phyloP scores from a whole-genome alignment of 208 protist genomes.

The Crithidia thermophila region DNA sequence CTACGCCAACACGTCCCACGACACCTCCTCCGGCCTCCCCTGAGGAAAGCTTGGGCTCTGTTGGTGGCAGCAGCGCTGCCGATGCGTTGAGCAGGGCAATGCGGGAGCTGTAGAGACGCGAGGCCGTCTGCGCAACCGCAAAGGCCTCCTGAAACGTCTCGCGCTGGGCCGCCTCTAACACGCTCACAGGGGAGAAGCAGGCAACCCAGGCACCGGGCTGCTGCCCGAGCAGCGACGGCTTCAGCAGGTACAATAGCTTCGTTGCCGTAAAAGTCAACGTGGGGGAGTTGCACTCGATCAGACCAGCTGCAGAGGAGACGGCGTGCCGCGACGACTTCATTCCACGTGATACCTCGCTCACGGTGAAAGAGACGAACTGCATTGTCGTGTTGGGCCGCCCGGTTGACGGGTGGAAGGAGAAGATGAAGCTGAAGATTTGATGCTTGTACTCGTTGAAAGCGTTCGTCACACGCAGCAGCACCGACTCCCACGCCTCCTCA shows the following conservation, averaged over 20 bases:
- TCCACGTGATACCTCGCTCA: constrained; percentile 52
- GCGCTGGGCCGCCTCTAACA: constrained; percentile 22
- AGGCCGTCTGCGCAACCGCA: constrained; percentile 57
- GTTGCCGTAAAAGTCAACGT: constrained; percentile 56
- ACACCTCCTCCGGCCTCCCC: not conserved
- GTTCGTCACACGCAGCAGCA: constrained; percentile 24
- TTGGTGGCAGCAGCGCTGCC: not conserved
- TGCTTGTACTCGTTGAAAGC: constrained; percentile 38
- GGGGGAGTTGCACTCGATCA: constrained; percentile 63
- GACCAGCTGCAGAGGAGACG: constrained; percentile 52
- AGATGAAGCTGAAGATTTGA: constrained; percentile 69
- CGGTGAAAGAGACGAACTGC: constrained; percentile 75
- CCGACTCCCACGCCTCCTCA: constrained; percentile 3
- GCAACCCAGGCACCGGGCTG: constrained; percentile 75
- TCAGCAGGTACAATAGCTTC: constrained; percentile 69
- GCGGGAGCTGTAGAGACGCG: constrained; percentile 53
- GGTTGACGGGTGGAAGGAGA: constrained; percentile 41
- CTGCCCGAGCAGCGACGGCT: constrained; percentile 62
- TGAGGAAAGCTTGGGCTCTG: not conserved
- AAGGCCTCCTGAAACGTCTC: constrained; percentile 83
- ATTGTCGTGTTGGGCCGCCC: constrained; percentile 72
- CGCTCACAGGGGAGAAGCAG: constrained; percentile 63
- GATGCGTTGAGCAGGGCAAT: constrained; percentile 31
- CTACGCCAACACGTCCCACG: not conserved
- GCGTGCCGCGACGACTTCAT: constrained; percentile 77